phyloP scores from a whole-genome alignment of 805 yeast species.

The Candida alai region DNA sequence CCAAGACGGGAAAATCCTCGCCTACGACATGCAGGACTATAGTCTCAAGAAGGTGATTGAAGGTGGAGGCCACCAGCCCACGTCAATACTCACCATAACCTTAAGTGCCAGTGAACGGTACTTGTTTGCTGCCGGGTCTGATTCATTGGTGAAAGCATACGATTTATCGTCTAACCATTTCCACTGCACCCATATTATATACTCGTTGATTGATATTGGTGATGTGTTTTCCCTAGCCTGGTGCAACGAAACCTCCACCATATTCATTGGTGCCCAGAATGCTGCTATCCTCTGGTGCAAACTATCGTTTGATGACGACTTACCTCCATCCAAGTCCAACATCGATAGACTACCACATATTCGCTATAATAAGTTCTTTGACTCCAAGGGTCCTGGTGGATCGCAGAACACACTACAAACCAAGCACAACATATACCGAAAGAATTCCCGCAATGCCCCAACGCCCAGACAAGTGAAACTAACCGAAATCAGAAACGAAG shows the following conservation, averaged over 20 bases:
- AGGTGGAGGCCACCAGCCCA: constrained; percentile 51
- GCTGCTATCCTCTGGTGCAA: constrained; percentile 80
- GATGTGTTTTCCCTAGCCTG: constrained; percentile 85
- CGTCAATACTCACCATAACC: constrained; percentile 71
- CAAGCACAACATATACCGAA: constrained; percentile 20
- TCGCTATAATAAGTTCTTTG: constrained; percentile 82
- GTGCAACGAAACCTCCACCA: constrained; percentile 52
- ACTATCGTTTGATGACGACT: constrained; percentile 7
- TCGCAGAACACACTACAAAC: constrained; percentile 28
- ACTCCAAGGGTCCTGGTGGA: constrained; percentile 84
- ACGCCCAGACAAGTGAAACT: constrained; percentile 23
- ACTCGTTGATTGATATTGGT: constrained; percentile 84
- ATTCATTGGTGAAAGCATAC: constrained; percentile 87
- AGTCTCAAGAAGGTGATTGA: constrained; percentile 37
- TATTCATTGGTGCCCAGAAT: constrained; percentile 88
- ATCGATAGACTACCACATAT: constrained; percentile 44
- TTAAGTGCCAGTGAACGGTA: constrained; percentile 50
- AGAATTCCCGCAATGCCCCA: constrained; percentile 10
- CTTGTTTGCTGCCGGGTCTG: constrained; percentile 84
- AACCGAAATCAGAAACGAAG: constrained; percentile 63
- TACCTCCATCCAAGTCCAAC: constrained; percentile 7
- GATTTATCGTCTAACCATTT: constrained; percentile 41
- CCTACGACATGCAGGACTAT: constrained; percentile 64
- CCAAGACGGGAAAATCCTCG: constrained; percentile 74
- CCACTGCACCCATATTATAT: constrained; percentile 61